Conservation (phyloP, 179 eudicot genomes). For the Gypsophila paniculata region DNA sequence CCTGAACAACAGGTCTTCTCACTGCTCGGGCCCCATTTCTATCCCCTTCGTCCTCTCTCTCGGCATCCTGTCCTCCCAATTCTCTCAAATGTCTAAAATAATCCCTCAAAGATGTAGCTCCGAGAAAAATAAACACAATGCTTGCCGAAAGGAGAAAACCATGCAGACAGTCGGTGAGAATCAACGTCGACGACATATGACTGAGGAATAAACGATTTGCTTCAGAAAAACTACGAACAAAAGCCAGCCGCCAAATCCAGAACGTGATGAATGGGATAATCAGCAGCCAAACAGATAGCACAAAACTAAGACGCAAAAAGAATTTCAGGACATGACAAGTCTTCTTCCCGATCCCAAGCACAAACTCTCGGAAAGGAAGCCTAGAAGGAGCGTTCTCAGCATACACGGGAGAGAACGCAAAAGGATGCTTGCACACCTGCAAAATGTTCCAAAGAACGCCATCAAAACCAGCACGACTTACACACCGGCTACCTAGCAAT, state of each 20-base stretch:
- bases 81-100: conserved; percentile 90
- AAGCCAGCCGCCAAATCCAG: conserved; percentile 96
- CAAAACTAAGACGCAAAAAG: conserved; percentile 87
- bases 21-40: conserved; percentile 90
- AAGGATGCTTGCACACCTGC: conserved; percentile 96
- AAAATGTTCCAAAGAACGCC: conserved; percentile 12
- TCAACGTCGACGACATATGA: conserved; percentile 64
- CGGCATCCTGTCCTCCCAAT: conserved; percentile 84
- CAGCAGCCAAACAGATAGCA: conserved; percentile 93
- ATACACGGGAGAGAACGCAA: conserved; percentile 93
- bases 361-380: conserved; percentile 86
- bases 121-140: conserved; percentile 93
- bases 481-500: background rate
- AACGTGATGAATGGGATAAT: conserved; percentile 93
- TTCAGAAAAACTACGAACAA: conserved; percentile 84
- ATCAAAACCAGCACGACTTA: background rate
- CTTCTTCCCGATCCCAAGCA: conserved; percentile 78
- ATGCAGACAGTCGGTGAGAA: conserved; percentile 92
- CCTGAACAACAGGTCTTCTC: conserved; percentile 72
- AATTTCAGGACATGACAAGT: conserved; percentile 88
- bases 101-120: conserved; percentile 94
- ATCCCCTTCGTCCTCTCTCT: conserved; percentile 89
- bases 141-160: conserved; percentile 99
- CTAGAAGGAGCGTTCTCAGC: conserved; percentile 90
- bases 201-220: conserved; percentile 77